These are phyloP conservation scores for Escallonia herrerae DNA, from an alignment of 129 eudicot genomes.

Conservation along the genomic window DNA sequence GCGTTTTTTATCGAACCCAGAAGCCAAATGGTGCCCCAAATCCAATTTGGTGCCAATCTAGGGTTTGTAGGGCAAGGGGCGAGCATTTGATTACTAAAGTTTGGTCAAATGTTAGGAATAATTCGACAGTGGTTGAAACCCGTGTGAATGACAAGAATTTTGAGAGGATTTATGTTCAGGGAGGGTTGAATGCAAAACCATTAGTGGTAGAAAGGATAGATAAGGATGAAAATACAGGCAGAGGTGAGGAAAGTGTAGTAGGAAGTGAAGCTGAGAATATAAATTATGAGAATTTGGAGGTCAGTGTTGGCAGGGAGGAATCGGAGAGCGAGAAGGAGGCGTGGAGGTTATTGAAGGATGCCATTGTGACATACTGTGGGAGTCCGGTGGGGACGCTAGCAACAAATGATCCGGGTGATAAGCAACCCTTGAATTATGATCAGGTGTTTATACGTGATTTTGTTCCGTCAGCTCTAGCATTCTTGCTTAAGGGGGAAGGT, in stretches of 20 bases:
- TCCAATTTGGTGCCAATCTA: slow-evolving; percentile 37
- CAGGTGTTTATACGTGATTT: slow-evolving; percentile 91
- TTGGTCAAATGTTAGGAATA: slow-evolving; percentile 29
- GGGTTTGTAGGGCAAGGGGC: slow-evolving; percentile 16
- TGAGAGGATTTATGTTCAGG: slow-evolving; percentile 67
- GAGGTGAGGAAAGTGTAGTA: slow-evolving; percentile 17
- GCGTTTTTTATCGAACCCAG: slow-evolving; percentile 23
- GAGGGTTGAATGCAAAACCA: slow-evolving; percentile 58
- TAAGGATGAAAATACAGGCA: slow-evolving; percentile 21
- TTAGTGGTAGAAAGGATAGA: slow-evolving; percentile 39
- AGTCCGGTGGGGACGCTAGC: slow-evolving; percentile 89
- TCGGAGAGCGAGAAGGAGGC: slow-evolving; percentile 74
- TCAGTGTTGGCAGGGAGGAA: slow-evolving; percentile 15
- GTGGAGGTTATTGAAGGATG: slow-evolving; percentile 74
- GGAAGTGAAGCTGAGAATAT: slow-evolving; percentile 1
- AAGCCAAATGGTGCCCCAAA: slow-evolving; percentile 22
- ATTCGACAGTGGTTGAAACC: slow-evolving; percentile 44
- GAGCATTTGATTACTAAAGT: slow-evolving; percentile 12
- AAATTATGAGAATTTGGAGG: slow-evolving; percentile 5
- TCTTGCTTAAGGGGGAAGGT: slow-evolving; percentile 81
- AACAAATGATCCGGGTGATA: slow-evolving; percentile 73
- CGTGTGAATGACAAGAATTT: slow-evolving; percentile 59
- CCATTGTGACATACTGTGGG: slow-evolving; percentile 75
- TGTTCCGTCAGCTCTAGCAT: slow-evolving; percentile 83
- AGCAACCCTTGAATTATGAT: slow-evolving; percentile 78